Conservation (phyloP, 768 basidiomycete genomes). For the Hericium coralloides region DNA sequence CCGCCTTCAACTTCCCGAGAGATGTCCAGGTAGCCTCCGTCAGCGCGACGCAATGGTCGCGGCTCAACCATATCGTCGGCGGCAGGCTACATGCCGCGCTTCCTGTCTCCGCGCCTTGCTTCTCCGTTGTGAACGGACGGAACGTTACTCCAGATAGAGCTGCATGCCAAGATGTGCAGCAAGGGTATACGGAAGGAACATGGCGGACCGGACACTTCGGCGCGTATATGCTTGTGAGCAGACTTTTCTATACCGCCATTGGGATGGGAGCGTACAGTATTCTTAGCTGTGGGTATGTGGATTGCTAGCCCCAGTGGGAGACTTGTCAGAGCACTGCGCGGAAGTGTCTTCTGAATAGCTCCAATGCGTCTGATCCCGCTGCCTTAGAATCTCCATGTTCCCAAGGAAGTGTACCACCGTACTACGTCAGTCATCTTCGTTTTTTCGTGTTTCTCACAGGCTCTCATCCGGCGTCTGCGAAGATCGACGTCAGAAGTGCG, state of each 20-base stretch:
- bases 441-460: constrained; percentile 17
- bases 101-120: not conserved
- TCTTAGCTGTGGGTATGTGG: no score
- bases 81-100: not conserved
- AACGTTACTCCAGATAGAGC: not conserved
- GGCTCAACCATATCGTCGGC: not conserved
- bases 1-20: not conserved
- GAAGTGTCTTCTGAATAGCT: not conserved
- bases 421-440: constrained; percentile 24
- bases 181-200: not conserved
- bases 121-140: not conserved
- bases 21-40: not conserved
- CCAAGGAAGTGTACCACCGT: constrained; percentile 25
- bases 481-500: not conserved
- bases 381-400: constrained; percentile 18
- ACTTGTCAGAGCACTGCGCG: not conserved
- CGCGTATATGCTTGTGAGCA: not conserved
- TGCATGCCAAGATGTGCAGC: not conserved
- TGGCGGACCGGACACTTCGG: not conserved
- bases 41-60: not conserved
- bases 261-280: no score
- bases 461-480: not conserved
- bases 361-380: not conserved
- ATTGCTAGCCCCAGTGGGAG: not conserved
- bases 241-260: not conserved